Percentiles rank a stretch among this genome's conserved stretches.
These are phyloP conservation scores for Chaetomium sp. DNA, from an alignment of 2,329 filamentous ascomycete species.

Conservation along the genomic window DNA sequence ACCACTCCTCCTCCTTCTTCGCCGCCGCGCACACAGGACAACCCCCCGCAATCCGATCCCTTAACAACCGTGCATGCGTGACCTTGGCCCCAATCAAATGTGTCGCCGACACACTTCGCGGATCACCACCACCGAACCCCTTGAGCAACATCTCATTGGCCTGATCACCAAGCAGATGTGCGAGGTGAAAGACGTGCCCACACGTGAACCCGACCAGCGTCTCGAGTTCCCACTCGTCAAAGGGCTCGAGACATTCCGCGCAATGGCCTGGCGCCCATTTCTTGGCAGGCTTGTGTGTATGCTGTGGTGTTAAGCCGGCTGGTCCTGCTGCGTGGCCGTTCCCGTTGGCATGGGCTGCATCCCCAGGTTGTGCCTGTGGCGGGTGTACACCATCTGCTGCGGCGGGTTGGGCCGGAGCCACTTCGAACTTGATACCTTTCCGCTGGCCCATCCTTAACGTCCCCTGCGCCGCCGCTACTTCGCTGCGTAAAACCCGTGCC, in stretches of 20 bases:
- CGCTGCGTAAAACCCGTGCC: slow-evolving; percentile 76
- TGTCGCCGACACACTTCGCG: slow-evolving; percentile 26
- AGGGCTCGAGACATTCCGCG: slow-evolving; percentile 49
- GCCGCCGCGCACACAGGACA: slow-evolving; percentile 57
- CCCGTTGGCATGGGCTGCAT: not conserved
- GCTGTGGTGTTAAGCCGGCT: slow-evolving; percentile 16
- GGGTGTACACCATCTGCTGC: not conserved
- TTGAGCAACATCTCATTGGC: slow-evolving; percentile 39
- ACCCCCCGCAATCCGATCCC: slow-evolving; percentile 60
- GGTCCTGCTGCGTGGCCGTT: not conserved
- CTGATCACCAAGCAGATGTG: slow-evolving; percentile 54
- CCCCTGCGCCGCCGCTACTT: slow-evolving; percentile 79
- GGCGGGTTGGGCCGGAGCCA: slow-evolving; percentile 33
- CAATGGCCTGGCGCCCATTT: slow-evolving; percentile 49
- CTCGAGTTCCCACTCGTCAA: slow-evolving; percentile 58
- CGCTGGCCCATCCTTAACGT: slow-evolving; percentile 72
- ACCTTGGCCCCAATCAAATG: slow-evolving; percentile 77
- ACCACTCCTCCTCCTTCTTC: not conserved
- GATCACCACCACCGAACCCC: slow-evolving; percentile 32
- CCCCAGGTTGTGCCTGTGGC: not conserved
- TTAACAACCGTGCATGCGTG: slow-evolving; percentile 71
- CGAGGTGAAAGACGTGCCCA: slow-evolving; percentile 73
- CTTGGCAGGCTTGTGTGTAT: slow-evolving; percentile 21
- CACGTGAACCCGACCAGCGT: slow-evolving; percentile 75
- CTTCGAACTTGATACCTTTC: slow-evolving; percentile 83